Conservation (phyloP, 257 asterid species). For the Parsonsia alboflavescens region DNA sequence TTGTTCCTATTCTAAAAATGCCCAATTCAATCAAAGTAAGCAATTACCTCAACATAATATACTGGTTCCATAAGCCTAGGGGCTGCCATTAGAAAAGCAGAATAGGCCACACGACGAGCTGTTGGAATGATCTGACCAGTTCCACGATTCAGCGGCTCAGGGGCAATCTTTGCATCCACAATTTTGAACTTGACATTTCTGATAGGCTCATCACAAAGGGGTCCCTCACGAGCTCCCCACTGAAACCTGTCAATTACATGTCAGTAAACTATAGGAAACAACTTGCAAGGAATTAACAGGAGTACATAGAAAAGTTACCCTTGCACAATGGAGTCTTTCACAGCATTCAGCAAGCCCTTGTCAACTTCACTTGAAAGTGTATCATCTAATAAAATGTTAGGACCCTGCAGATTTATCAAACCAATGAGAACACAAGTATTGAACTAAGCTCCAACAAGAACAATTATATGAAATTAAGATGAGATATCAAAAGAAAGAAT, state of each 20-base stretch:
- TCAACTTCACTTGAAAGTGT: conserved; percentile 96
- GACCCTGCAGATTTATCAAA: conserved; percentile 51
- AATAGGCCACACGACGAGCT: conserved; percentile 97
- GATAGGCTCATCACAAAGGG: conserved; percentile 97
- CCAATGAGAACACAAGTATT: conserved; percentile 6
- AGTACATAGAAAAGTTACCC: conserved; percentile 44
- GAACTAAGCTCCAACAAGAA: not conserved
- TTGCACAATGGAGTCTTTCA: conserved; percentile 91
- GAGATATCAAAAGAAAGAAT: not conserved
- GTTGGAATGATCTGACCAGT: conserved; percentile 98
- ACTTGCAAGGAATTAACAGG: conserved; percentile 1
- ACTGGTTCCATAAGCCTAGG: conserved; percentile 98
- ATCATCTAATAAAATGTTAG: conserved; percentile 89
- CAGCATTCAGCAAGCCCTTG: conserved; percentile 77
- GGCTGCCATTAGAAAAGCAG: conserved; percentile 94
- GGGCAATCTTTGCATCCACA: conserved; percentile 92
- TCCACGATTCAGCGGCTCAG: conserved; percentile 94
- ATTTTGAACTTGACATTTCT: conserved; percentile 94
- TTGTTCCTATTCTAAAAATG: not conserved
- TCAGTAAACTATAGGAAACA: conserved; percentile 16
- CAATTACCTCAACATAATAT: conserved; percentile 75
- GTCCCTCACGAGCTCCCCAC: conserved; percentile 99
- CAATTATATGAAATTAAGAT: not conserved
- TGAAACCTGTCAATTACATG: conserved; percentile 60
- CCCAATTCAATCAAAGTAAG: not conserved